Base-by-base conservation (phyloP, 202 grass and related monocot species). In the Bolboschoenoplectus hybrid region DNA sequence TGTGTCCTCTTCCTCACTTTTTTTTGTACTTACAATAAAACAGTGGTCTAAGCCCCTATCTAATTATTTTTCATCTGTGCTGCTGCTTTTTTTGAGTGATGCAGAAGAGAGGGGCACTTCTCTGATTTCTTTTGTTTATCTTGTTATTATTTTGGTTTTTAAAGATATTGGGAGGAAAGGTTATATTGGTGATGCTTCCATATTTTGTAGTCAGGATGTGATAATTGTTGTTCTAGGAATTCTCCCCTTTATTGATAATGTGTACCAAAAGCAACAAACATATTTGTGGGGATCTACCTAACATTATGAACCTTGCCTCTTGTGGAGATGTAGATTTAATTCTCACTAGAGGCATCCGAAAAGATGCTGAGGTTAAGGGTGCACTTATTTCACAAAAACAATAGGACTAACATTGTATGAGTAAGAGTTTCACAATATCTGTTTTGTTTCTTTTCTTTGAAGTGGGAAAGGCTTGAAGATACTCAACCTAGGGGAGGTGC, bases 391-490 rank as follows among this genome's bases (percentile, higher is more conserved):
- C 12, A 55, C 47, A 17, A 49, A 76, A 53, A 14, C 14, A 70
- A 43, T 9, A 76, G 49, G 32, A 53, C 74, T 77, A 79, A 58
- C 14, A 35, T 79, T 79, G 34, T 58, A 58, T 41, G 75, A 79
- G 68, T 14, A 71, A 71, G 14, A 60, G 3, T 79, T 70, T 52
- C 63, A 53, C 26, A 43, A 80, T 71, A 66, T 60, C 19, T 35
- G 2, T 41, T 55, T 74, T 92, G 19, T 68, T 88, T 87, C 73
- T 52, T 57, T 39, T 41, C 45, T 83, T 82, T 49, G 47, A 89
- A 99, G 97, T 84, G 93, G 70, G 81, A 99, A 99, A 85, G 55
- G 91, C 80, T 72, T 99, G 83, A 99, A 94, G 88, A 91, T 99
- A 86, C 89, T 97, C 87, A 99, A 99, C 88, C 92, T 99, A 40